Base-by-base conservation (phyloP, 331 rosid species). In the Erythrophleum ivorense region DNA sequence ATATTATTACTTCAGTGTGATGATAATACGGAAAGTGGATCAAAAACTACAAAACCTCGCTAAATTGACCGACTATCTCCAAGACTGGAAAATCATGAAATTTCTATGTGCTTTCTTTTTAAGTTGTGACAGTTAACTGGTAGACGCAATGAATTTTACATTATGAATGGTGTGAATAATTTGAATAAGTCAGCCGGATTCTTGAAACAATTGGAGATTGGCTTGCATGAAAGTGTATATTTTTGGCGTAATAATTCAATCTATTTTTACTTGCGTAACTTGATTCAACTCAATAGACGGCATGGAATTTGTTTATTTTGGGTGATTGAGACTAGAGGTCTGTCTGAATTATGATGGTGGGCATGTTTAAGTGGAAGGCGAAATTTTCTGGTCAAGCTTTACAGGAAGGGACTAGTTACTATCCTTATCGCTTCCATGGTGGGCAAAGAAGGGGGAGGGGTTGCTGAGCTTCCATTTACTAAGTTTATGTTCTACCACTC, bases 381-480 rank as follows among this genome's bases (percentile, higher is more conserved):
- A 73, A 54, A 34, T 67, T 52, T 60, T 71, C n/a, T 40, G 77
- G 18, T 45, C 48, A 74, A 74, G 68, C 75, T 67, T 76, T 50
- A 11, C 7, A 57, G 81, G 71, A 75, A 57, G 38, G 10, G 33
- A 19, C 43, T 79, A 9, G 59, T 43, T 79, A 14, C 54, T 72
- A 46, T 18, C 43, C 68, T 38, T 50, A 63, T 34, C 71, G 14
- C 13, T 36, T 34, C 48, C 24, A 6, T 38, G 71, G 43, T 7
- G 18, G 70, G 38, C 13, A 69, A 69, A 24, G 54, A 1, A 4
- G 38, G 55, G 75, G 0, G 18, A 24, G 12, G 7, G 75, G 40
- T 24, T 70, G 75, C 75, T 46, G 57, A 21, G 54, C 73, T 43
- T 70, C 40, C 40, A 70, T 19, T 41, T 46, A 1, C 43, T 48